phyloP scores from a whole-genome alignment of 1,284 basidiomycete genomes.

The Moniliophthora roreri region DNA sequence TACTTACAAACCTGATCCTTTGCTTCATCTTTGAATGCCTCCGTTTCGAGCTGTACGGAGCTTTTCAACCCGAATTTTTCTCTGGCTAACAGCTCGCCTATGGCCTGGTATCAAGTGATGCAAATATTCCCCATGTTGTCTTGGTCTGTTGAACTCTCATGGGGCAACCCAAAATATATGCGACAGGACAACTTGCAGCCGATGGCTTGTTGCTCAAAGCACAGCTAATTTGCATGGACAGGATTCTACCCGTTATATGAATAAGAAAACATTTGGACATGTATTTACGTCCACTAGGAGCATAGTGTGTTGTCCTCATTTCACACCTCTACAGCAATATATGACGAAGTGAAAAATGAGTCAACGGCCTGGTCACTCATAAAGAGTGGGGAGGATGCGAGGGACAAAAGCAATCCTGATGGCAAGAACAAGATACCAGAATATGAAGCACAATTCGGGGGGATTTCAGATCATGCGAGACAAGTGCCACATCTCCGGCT shows the following conservation, averaged over 20 bases:
- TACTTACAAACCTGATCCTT: too few species aligned
- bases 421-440: constrained; percentile 5
- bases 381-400: not conserved
- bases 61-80: too few species aligned
- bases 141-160: too few species aligned
- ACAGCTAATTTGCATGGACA: not conserved
- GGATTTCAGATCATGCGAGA: constrained; percentile 3
- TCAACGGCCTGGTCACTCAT: constrained; percentile 4
- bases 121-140: too few species aligned
- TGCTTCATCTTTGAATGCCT: too few species aligned
- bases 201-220: not conserved
- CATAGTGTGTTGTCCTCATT: not conserved
- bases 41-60: too few species aligned
- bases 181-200: too few species aligned
- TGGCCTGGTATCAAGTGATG: too few species aligned
- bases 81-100: too few species aligned
- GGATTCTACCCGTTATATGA: not conserved
- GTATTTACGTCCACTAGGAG: not conserved
- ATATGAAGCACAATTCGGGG: constrained; percentile 2
- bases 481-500: too few species aligned
- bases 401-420: constrained; percentile 7
- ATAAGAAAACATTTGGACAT: not conserved
- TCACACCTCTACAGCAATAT: constrained; percentile 1
- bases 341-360: too few species aligned
- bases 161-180: too few species aligned